Conservation (phyloP, 192 early-diverging fungal species). For the Podila horticola region DNA sequence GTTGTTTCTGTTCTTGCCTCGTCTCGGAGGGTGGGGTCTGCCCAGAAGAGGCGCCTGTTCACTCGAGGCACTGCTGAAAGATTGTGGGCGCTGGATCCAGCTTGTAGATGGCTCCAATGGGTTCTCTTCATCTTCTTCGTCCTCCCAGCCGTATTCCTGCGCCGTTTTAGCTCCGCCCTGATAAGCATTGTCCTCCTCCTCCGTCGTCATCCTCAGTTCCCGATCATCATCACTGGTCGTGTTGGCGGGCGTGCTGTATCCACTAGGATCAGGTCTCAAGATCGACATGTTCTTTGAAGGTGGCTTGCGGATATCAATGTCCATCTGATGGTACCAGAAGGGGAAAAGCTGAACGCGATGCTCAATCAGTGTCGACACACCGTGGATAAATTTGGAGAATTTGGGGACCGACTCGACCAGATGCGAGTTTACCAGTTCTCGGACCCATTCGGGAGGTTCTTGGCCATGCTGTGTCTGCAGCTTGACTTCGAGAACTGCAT, state of each 20-base stretch:
- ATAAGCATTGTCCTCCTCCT: conserved; percentile 27
- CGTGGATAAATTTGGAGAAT: conserved; percentile 99
- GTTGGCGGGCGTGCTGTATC: conserved; percentile 53
- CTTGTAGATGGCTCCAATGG: conserved; percentile 32
- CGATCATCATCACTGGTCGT: conserved; percentile 47
- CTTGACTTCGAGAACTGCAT: conserved; percentile 97
- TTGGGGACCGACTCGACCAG: conserved; percentile 94
- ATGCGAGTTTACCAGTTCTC: conserved; percentile 89
- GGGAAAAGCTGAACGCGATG: conserved; percentile 84
- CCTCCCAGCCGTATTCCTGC: conserved; percentile 28
- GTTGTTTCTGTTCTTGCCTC: conserved; percentile 27
- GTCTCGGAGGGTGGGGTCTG: conserved; percentile 3
- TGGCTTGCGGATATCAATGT: conserved; percentile 90
- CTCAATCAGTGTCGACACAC: conserved; percentile 87
- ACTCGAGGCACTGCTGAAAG: conserved; percentile 31
- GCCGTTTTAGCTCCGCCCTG: conserved; percentile 29
- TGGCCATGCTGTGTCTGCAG: conserved; percentile 92
- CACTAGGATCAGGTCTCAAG: conserved; percentile 61
- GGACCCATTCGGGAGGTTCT: conserved; percentile 93
- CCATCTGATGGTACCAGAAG: conserved; percentile 97
- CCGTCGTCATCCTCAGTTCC: conserved; percentile 31
- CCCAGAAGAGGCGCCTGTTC: conserved; percentile 44
- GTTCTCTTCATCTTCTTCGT: conserved; percentile 41
- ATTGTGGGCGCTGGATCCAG: conserved; percentile 40
- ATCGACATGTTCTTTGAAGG: conserved; percentile 60